These are phyloP conservation scores for Lineolata rhizophorae DNA, from an alignment of 495 filamentous ascomycete species.

Conservation along the genomic window DNA sequence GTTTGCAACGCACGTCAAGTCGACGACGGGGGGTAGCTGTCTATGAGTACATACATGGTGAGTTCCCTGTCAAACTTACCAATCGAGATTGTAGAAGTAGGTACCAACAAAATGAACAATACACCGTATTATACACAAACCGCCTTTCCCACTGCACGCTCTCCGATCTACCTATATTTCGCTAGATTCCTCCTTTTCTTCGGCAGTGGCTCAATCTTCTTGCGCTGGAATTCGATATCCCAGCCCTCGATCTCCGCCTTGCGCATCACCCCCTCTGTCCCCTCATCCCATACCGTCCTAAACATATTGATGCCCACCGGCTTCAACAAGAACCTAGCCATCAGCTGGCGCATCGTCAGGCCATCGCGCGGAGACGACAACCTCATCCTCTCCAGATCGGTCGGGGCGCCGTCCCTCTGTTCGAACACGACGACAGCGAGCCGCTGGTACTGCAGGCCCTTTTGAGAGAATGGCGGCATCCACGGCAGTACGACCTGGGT, in stretches of 20 bases:
- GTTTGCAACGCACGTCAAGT: too few relatives aligned
- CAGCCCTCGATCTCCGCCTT: constrained; percentile 48
- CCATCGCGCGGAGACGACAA: constrained; percentile 32
- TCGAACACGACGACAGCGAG: constrained; percentile 62
- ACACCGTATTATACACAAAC: too few relatives aligned
- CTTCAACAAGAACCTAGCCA: constrained; percentile 39
- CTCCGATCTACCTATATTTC: constrained; percentile 15
- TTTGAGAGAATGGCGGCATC: constrained; percentile 69
- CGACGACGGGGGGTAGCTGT: too few relatives aligned
- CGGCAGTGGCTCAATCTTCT: constrained; percentile 32
- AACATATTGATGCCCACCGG: constrained; percentile 73
- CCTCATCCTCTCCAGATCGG: constrained; percentile 40
- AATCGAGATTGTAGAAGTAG: too few relatives aligned
- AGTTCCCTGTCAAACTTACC: too few relatives aligned
- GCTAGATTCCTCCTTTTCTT: constrained; percentile 19
- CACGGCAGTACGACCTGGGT: constrained; percentile 54
- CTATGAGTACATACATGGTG: too few relatives aligned
- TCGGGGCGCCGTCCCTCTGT: constrained; percentile 36
- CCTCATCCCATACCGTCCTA: constrained; percentile 73
- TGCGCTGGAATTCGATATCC: constrained; percentile 66
- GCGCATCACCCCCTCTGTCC: constrained; percentile 67
- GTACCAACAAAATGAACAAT: too few relatives aligned
- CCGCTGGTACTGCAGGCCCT: constrained; percentile 80
- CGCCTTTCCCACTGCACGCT: too few relatives aligned
- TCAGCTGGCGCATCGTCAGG: constrained; percentile 51